phyloP scores from a whole-genome alignment of 164 flowering plant genomes.

The Vitis vinifera region DNA sequence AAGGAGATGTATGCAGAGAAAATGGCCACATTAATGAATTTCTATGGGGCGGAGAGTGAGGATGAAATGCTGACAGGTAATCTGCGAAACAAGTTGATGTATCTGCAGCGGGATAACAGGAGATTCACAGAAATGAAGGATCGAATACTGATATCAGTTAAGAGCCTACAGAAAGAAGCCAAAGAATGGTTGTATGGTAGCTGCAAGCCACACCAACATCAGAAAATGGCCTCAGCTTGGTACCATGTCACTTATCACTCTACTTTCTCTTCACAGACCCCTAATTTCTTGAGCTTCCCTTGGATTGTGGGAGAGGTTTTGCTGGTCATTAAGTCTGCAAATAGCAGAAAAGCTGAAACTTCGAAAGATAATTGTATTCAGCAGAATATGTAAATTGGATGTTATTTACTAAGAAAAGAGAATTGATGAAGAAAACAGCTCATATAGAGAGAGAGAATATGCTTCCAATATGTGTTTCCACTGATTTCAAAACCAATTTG shows the following conservation, averaged over 20 bases:
- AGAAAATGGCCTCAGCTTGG: conserved; percentile 86
- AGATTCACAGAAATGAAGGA: conserved; percentile 76
- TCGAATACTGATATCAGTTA: conserved; percentile 52
- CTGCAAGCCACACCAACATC: conserved; percentile 41
- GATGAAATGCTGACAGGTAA: conserved; percentile 84
- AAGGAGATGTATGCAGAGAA: conserved; percentile 58
- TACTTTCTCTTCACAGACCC: conserved; percentile 21
- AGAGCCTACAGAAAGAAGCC: conserved; percentile 60
- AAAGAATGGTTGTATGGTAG: conserved; percentile 66
- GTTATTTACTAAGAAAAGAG: no score
- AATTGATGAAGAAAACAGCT: no score
- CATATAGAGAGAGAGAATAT: no score
- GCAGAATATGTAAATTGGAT: no score
- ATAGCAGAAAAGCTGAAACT: conserved; percentile 3
- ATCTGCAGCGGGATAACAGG: conserved; percentile 64
- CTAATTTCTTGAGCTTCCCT: conserved; percentile 73
- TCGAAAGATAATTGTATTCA: no score
- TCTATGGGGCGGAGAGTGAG: conserved; percentile 64
- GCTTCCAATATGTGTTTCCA: no score
- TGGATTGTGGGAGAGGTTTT: conserved; percentile 78
- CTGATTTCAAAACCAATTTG: no score
- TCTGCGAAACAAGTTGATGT: conserved; percentile 39
- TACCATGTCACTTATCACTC: conserved; percentile 88
- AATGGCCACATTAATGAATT: conserved; percentile 53
- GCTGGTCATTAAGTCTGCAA: conserved; percentile 56